These are phyloP conservation scores for Volvox africanus DNA, from an alignment of 139 green algal species.

Conservation along the genomic window DNA sequence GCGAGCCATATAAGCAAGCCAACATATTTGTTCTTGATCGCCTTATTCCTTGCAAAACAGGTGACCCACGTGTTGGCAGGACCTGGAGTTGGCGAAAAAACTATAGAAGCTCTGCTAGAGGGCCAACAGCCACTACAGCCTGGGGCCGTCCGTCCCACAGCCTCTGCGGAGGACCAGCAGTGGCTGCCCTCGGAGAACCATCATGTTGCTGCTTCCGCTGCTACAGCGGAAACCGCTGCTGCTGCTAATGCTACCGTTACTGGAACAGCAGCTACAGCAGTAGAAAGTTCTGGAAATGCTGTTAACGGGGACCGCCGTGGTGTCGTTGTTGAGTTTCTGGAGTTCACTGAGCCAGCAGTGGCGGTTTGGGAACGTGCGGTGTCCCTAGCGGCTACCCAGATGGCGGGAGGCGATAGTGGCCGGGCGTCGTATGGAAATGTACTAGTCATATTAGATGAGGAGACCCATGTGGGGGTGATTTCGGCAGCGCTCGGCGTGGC, in stretches of 20 bases:
- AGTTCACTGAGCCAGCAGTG: background rate
- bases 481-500: slow-evolving; percentile 24
- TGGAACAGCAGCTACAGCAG: background rate
- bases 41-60: background rate
- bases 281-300: background rate
- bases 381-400: background rate
- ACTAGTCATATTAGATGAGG: slow-evolving; percentile 31
- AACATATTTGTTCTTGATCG: no score
- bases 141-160: background rate
- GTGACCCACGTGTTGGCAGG: slow-evolving; percentile 14
- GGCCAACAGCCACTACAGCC: background rate
- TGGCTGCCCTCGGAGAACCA: background rate
- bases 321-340: background rate
- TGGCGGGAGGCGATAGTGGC: background rate
- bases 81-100: background rate
- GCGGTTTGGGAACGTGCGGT: slow-evolving; percentile 11
- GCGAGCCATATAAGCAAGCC: no score
- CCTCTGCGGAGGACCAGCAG: slow-evolving; percentile 2
- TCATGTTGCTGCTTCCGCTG: background rate
- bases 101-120: background rate
- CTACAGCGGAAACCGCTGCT: background rate
- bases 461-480: background rate
- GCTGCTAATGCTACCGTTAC: background rate
- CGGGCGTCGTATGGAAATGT: slow-evolving; percentile 20
- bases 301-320: background rate